Evolutionary conservation across 306 rosid species (phyloP).

Genomic region (Ceratonia siliqua): DNA sequence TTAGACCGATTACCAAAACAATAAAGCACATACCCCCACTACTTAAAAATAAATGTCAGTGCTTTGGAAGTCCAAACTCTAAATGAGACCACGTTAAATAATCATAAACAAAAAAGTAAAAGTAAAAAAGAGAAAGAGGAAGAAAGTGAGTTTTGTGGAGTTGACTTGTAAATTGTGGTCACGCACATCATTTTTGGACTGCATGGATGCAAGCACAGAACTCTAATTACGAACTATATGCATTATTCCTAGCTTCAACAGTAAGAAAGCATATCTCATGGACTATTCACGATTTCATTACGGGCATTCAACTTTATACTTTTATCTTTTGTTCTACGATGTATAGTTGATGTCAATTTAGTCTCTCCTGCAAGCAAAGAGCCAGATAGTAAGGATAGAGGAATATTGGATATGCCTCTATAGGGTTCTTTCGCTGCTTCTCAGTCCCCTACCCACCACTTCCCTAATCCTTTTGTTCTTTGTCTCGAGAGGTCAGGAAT

Average conservation of each 20-base stretch:
- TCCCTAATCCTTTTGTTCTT: no score
- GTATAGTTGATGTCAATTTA: conserved; percentile 1
- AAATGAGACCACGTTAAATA: no score
- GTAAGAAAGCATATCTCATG: conserved; percentile 35
- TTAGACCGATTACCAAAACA: no score
- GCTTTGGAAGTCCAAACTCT: no score
- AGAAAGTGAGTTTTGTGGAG: not conserved
- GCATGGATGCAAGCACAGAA: conserved; percentile 20
- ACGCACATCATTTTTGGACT: conserved; percentile 22
- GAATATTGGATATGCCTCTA: no score
- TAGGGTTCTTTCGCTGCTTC: no score
- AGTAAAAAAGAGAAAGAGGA: no score
- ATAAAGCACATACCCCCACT: no score
- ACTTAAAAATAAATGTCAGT: no score
- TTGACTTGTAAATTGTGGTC: conserved; percentile 43
- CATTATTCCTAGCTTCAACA: conserved; percentile 47
- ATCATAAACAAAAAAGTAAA: no score
- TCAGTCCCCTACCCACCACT: no score
- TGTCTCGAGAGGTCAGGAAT: no score
- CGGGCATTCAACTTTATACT: conserved; percentile 39
- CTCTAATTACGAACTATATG: conserved; percentile 23
- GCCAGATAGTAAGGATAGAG: not conserved
- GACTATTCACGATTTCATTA: conserved; percentile 16
- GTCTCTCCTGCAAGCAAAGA: conserved; percentile 29
- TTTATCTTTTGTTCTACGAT: conserved; percentile 1